Conservation (phyloP, 768 basidiomycete species). For the Auriscalpium vulgare region DNA sequence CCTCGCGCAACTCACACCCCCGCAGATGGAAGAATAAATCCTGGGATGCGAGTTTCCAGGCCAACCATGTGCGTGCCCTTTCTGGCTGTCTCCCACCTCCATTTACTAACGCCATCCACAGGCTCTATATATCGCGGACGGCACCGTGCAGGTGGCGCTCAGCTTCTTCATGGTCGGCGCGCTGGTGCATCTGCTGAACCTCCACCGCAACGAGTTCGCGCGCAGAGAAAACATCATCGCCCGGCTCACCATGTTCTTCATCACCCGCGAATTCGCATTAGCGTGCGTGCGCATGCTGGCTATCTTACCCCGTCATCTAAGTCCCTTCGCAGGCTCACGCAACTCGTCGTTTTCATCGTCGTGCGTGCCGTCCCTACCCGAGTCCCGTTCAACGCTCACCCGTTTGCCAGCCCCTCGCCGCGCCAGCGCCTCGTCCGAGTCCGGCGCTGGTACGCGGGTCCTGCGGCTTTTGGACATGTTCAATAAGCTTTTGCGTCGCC, state of each 20-base stretch:
- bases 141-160: background rate
- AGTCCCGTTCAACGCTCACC: background rate
- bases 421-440: no score
- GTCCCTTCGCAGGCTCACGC: background rate
- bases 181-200: background rate
- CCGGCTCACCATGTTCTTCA: background rate
- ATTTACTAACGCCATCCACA: background rate
- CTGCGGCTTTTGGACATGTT: no score
- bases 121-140: background rate
- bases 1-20: background rate
- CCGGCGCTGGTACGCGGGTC: no score
- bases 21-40: background rate
- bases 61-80: background rate
- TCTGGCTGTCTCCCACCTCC: background rate
- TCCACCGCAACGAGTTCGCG: background rate
- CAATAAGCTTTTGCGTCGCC: no score
- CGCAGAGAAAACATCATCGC: background rate
- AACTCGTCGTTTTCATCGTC: background rate
- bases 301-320: background rate
- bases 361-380: background rate
- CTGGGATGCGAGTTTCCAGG: background rate
- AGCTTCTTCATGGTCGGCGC: background rate
- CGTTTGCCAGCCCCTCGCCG: background rate
- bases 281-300: background rate
- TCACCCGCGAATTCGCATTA: background rate